Evolutionary conservation across 805 yeast species (phyloP), one percentile per base, ranked within the genome.

Genomic region (Cyberlindnera galapagoensis): DNA sequence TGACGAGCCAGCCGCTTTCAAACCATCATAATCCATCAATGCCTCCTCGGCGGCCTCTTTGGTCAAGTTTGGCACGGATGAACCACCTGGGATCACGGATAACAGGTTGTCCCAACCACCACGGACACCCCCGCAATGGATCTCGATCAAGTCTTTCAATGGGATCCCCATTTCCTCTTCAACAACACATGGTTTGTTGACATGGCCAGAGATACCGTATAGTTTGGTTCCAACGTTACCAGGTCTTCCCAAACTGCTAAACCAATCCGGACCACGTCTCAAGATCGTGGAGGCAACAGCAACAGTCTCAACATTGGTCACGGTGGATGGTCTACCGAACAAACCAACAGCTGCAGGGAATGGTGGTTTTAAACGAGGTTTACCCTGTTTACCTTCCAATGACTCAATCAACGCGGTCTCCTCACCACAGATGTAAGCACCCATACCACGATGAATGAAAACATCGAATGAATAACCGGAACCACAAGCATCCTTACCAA

Each of bases 111-210:
- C 95, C 95, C 95, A 85, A 26, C 95, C 95, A 36, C 95, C 95
- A 51, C 73, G 76, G 39, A 85, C 74, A 54, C 95, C 94, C 27
- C 95, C 94, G 66, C 94, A 83, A 62, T 85, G 94, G 56, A 74
- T 80, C 57, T 85, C 95, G 45, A 85, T 68, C 43, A 85, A 70
- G 56, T 85, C 94, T 51, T 71, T 72, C 56, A 85, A 70, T 20
- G 95, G 86, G 44, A 85, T 82, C 3, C 94, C 83, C 94, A 85
- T 85, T 62, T 84, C 94, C 62, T 85, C 95, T 64, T 85, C 95
- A 41, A 85, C 88, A 9, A 92, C 84, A 70, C 94, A 82, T 40
- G 95, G 95, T 56, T 81, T 85, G 61, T 85, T 85, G 44, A 85
- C 94, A 54, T 85, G 90, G 28, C 95, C 95, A 10, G 92, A 81